Percentiles rank a stretch among this genome's conserved stretches.
phyloP scores from a whole-genome alignment of 1,284 basidiomycete genomes.

The Porogramme epimiltina region DNA sequence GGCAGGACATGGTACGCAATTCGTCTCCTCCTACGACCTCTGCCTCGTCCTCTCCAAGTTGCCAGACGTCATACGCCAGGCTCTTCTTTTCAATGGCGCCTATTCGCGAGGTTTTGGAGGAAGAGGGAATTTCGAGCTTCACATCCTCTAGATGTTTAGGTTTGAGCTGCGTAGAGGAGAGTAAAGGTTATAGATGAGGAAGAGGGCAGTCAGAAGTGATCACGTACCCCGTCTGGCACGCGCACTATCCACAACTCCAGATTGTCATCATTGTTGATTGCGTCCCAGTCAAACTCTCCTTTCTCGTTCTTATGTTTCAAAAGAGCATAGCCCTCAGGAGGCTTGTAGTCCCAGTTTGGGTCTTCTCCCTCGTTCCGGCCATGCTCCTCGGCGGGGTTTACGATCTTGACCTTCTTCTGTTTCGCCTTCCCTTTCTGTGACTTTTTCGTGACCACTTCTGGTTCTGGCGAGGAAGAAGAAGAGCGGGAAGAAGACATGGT shows the following conservation, averaged over 20 bases:
- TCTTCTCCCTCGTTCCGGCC: conserved; percentile 52
- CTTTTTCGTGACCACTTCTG: conserved; percentile 13
- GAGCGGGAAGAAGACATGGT: conserved; percentile 25
- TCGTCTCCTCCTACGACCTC: conserved; percentile 60
- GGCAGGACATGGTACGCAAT: conserved; percentile 55
- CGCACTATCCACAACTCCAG: conserved; percentile 72
- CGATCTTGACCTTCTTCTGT: conserved; percentile 14
- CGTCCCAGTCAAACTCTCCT: conserved; percentile 69
- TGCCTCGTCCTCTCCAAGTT: conserved; percentile 46
- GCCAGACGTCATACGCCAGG: conserved; percentile 64
- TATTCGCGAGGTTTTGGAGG: conserved; percentile 36
- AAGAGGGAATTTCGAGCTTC: conserved; percentile 44
- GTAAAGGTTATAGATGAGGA: not conserved
- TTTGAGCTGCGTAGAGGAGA: conserved; percentile 51
- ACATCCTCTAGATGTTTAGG: conserved; percentile 58
- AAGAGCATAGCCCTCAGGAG: conserved; percentile 50
- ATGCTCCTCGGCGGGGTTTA: conserved; percentile 19
- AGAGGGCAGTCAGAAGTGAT: not conserved
- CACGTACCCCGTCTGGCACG: conserved; percentile 63
- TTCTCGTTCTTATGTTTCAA: conserved; percentile 46
- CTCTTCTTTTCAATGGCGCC: conserved; percentile 56
- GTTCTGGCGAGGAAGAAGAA: conserved; percentile 25
- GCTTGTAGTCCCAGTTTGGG: conserved; percentile 54
- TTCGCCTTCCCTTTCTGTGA: conserved; percentile 21
- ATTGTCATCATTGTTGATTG: conserved; percentile 56